Percentiles rank a stretch among this genome's conserved stretches.
These are phyloP conservation scores for Trichaptum fuscoviolaceum DNA, from an alignment of 768 basidiomycete genomes.

Conservation along the genomic window DNA sequence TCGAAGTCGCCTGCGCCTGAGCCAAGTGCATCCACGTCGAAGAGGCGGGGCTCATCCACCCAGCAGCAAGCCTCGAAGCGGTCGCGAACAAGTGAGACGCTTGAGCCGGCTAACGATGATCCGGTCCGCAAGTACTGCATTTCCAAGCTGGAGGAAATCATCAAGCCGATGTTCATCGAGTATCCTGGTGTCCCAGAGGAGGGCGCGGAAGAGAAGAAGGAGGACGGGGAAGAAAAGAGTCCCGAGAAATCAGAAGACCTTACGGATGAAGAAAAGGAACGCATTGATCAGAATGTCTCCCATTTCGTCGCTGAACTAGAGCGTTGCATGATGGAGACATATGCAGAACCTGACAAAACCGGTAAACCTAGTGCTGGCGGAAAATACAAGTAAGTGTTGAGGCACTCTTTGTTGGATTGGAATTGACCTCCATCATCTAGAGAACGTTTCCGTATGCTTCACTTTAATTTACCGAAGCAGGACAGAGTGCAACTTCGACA, in stretches of 20 bases:
- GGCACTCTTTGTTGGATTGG: not conserved
- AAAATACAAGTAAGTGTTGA: conserved; percentile 71
- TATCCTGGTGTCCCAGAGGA: conserved; percentile 50
- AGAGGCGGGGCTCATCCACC: conserved; percentile 34
- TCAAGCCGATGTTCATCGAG: conserved; percentile 63
- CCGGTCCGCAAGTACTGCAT: conserved; percentile 77
- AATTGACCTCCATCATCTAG: conserved; percentile 31
- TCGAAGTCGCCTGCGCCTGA: conserved; percentile 4
- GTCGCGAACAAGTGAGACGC: conserved; percentile 35
- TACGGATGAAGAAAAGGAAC: conserved; percentile 53
- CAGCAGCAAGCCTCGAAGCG: conserved; percentile 43
- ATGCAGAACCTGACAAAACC: conserved; percentile 71
- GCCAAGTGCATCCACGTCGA: conserved; percentile 45
- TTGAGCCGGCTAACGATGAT: conserved; percentile 47
- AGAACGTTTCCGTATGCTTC: conserved; percentile 86
- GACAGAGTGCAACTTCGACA: conserved; percentile 78
- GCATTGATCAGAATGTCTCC: conserved; percentile 51
- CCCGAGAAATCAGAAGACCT: conserved; percentile 49
- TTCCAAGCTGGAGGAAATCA: conserved; percentile 66
- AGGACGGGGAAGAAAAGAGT: conserved; percentile 23
- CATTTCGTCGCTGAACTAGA: conserved; percentile 71
- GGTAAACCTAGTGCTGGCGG: conserved; percentile 56
- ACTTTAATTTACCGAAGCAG: conserved; percentile 80
- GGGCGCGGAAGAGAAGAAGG: conserved; percentile 24
- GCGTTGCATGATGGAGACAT: conserved; percentile 66